Evolutionary conservation across 176 grass and related monocot species (phyloP), one percentile per base, ranked within the genome.

Genomic region (Oryza meyeriana): DNA sequence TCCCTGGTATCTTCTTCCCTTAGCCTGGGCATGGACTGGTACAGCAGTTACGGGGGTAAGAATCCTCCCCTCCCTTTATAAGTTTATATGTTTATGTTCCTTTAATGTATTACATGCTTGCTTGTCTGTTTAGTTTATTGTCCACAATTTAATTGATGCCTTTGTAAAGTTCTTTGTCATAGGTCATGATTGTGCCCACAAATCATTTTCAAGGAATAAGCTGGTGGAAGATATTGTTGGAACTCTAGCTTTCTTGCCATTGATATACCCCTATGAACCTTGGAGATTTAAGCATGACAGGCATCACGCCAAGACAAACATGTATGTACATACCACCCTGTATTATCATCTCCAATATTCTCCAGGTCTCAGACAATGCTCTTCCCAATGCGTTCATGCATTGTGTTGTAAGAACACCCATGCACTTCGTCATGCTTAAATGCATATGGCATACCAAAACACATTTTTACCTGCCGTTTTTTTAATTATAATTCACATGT

Each of bases 141-240:
- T 50, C 66, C 76, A 57, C 35, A 40, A 48, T 88, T 90, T 87
- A 86, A 80, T 81, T 78, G 26, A 31, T 88, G 10, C 4, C 76
- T 78, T 91, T 89, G 47, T 93, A 14, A 81, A 98, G 95, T 98
- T 98, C 84, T 98, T 98, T 95, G 95, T 98, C 75, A 93, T 98
- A 98, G 95, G 95, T 76, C 95, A 98, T 81, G 92, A 98, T 68
- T 98, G 92, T 86, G 95, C 92, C 31, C 95, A 98, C 72, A 98
- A 93, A 83, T 93, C 95, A 63, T 98, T 98, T 91, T 93, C 95
- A 27, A 98, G 81, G 92, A 98, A 98, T 86, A 98, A 98, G 84
- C 78, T 98, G 40, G 69, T 98, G 61, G 95, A 98, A 88, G 95
- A 98, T 84, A 82, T 95, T 64, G 82, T 95, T 76, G 95, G 92